phyloP scores from a whole-genome alignment of 371 early-diverging fungal genomes.

The Apophysomyces trapeziformis region DNA sequence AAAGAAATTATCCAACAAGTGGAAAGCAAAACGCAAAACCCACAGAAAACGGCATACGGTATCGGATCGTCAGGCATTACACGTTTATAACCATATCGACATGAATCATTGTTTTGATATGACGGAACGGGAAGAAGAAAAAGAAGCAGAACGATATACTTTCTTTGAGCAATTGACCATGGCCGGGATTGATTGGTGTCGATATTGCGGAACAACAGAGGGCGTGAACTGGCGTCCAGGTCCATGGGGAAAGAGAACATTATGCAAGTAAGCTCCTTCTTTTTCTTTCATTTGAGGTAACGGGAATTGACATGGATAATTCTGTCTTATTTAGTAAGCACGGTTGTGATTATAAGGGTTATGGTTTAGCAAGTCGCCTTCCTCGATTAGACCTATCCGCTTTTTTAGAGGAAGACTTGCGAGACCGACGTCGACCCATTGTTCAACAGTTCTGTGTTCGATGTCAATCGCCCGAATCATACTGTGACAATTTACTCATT shows the following conservation, averaged over 20 bases:
- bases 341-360: slow-evolving; percentile 50
- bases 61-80: no score
- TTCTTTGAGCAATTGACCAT: slow-evolving; percentile 50
- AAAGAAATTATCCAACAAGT: background rate
- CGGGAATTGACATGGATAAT: background rate
- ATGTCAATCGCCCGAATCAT: slow-evolving; percentile 32
- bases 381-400: slow-evolving; percentile 43
- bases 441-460: slow-evolving; percentile 40
- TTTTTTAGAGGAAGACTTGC: slow-evolving; percentile 30
- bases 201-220: slow-evolving; percentile 65
- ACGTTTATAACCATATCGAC: no score
- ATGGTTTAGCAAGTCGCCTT: slow-evolving; percentile 41
- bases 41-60: background rate
- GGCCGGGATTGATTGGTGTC: slow-evolving; percentile 68
- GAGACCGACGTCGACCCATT: slow-evolving; percentile 40
- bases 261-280: slow-evolving; percentile 63
- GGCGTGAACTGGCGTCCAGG: slow-evolving; percentile 68
- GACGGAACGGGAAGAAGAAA: no score
- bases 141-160: slow-evolving; percentile 14
- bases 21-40: background rate
- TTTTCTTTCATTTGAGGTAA: slow-evolving; percentile 3
- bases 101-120: no score
- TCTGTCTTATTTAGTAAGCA: slow-evolving; percentile 34
- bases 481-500: slow-evolving; percentile 23
- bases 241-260: slow-evolving; percentile 78